A percentile compares a stretch with the other conserved stretches of the same genome.
Conservation (phyloP, 2,329 filamentous ascomycete genomes). For the Alternaria sp. region DNA sequence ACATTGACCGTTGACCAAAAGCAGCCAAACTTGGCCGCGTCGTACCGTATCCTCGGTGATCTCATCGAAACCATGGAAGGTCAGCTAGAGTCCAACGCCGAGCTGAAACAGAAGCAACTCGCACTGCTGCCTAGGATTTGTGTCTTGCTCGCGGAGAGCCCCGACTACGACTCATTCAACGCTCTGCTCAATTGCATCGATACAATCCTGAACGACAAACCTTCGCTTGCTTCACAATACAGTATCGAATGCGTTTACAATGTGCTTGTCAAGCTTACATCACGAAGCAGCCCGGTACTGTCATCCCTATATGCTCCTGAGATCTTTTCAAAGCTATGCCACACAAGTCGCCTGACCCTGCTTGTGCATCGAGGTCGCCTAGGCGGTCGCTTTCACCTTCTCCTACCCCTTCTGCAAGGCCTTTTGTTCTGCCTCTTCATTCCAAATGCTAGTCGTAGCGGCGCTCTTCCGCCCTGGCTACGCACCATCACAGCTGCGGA, state of each 20-base stretch:
- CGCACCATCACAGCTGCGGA: conserved; percentile 18
- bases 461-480: conserved; percentile 47
- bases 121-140: conserved; percentile 41
- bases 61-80: conserved; percentile 45
- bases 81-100: conserved; percentile 29
- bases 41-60: conserved; percentile 36
- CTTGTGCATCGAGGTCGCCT: conserved; percentile 66
- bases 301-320: conserved; percentile 41
- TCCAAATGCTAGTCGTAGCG: conserved; percentile 48
- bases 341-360: conserved; percentile 62
- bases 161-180: conserved; percentile 63
- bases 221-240: conserved; percentile 55
- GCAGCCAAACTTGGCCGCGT: conserved; percentile 17
- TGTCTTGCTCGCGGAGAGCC: conserved; percentile 54
- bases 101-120: conserved; percentile 39
- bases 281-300: conserved; percentile 44
- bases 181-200: conserved; percentile 59
- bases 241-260: conserved; percentile 54
- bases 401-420: conserved; percentile 63
- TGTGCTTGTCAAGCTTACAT: conserved; percentile 47
- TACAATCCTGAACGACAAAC: conserved; percentile 51
- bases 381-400: conserved; percentile 67
- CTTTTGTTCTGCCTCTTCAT: conserved; percentile 66
- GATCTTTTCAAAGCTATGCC: conserved; percentile 64
- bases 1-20: conserved; percentile 24